Conservation (phyloP, 2,329 filamentous ascomycete species). For the Phyllosticta capitalensis region DNA sequence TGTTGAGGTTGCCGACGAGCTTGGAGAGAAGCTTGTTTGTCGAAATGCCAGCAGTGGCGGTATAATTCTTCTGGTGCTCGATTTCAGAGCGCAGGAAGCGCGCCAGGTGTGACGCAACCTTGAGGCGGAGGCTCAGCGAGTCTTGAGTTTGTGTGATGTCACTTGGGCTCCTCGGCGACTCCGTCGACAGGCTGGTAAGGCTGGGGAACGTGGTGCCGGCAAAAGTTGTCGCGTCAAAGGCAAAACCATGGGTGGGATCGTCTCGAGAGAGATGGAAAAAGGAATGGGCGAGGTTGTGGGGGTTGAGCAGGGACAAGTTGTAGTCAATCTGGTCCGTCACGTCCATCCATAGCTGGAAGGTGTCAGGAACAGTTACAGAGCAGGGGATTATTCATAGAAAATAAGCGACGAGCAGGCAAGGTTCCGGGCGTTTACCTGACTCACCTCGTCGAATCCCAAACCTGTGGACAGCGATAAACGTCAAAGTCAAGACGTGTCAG, state of each 20-base stretch:
- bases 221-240: conserved; percentile 60
- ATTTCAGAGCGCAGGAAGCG: conserved; percentile 61
- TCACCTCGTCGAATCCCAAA: conserved; percentile 82
- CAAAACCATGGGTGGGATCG: conserved; percentile 73
- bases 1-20: conserved; percentile 72
- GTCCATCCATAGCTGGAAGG: conserved; percentile 55
- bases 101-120: conserved; percentile 74
- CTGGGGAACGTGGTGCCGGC: conserved; percentile 54
- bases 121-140: conserved; percentile 49
- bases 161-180: background rate
- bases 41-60: conserved; percentile 76
- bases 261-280: conserved; percentile 69
- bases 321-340: conserved; percentile 80
- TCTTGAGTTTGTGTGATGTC: conserved; percentile 14
- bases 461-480: conserved; percentile 21
- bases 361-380: background rate
- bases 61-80: conserved; percentile 71
- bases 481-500: background rate
- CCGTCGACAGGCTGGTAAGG: background rate
- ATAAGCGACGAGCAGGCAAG: background rate
- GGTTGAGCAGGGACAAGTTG: conserved; percentile 65
- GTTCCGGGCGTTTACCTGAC: background rate
- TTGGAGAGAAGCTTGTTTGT: conserved; percentile 84
- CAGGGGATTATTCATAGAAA: conserved; percentile 1
- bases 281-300: conserved; percentile 51